Conservation (phyloP, 2,329 filamentous ascomycete species). For the Fusarium sp. region DNA sequence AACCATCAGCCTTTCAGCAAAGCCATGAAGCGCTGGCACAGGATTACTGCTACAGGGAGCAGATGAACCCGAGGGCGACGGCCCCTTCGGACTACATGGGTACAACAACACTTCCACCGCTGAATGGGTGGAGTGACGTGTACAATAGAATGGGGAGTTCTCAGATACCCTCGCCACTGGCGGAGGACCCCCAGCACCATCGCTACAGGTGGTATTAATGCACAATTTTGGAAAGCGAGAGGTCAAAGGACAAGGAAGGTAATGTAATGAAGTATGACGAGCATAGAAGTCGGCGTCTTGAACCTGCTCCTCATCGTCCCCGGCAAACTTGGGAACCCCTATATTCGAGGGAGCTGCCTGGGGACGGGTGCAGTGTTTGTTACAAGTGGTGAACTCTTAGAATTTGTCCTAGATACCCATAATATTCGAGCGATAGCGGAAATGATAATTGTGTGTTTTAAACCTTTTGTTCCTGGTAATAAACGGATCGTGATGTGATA, state of each 20-base stretch:
- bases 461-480: background rate
- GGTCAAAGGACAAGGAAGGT: background rate
- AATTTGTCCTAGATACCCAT: conserved; percentile 23
- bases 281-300: background rate
- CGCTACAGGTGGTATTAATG: conserved; percentile 16
- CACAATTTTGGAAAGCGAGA: background rate
- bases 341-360: background rate
- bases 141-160: conserved; percentile 7
- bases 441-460: background rate
- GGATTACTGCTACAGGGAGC: background rate
- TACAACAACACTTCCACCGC: conserved; percentile 1
- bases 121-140: conserved; percentile 1
- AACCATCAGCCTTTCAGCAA: conserved; percentile 18
- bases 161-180: conserved; percentile 16
- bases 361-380: background rate
- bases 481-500: background rate
- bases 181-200: conserved; percentile 21
- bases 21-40: conserved; percentile 28
- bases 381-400: conserved; percentile 5
- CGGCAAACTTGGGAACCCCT: background rate
- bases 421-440: conserved; percentile 10
- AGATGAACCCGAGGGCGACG: background rate
- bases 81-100: background rate
- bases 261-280: background rate
- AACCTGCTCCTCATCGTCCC: background rate